Evolutionary conservation across 2,329 filamentous ascomycete genomes (phyloP), one percentile per base, ranked within the genome.

Genomic region (Botrytis porri): DNA sequence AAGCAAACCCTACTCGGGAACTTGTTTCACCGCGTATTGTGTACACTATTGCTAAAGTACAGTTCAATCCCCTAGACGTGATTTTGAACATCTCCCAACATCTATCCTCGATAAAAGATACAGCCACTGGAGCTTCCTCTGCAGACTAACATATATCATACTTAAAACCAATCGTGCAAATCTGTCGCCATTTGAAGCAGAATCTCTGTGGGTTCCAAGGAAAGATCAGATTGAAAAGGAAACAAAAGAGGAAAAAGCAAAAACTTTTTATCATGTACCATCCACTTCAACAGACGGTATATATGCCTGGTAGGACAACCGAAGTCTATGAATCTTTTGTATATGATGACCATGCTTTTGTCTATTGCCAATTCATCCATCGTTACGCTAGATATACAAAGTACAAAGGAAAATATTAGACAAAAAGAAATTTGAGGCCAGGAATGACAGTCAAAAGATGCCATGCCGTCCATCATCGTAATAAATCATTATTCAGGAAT

Each of bases 381-480:
- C 60, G 35, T 61, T 60, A 43, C 60, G 41, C 43, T 60, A 43
- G 41, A 61, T 35, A 61, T 61, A 69, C 37, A 69, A 35, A 25
- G 39, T n/a, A 60, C 39, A 69, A 61, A 60, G 37, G 45, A 67
- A 69, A 35, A 54, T 22, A 41, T 51, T 25, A 51, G 60, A 45
- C 29, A 62, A 39, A 39, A 61, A 39, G 51, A 59, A 69, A 65
- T 37, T 41, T 69, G 70, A 72, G 70, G 70, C 70, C 61, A 72
- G 70, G 70, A 65, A 72, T 72, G 64, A 72, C 64, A 72, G 48
- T 69, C 41, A 69, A 69, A 62, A 72, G 63, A n/a, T 69, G 64
- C 37, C 70, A 72, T 72, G 63, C 70, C 70, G 70, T 72, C 70
- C 70, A 69, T 72, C 70, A 72, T 59, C 39, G 70, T 72, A 69